phyloP scores from a whole-genome alignment of 257 asterid species.

The Nicotiana paniculata region DNA sequence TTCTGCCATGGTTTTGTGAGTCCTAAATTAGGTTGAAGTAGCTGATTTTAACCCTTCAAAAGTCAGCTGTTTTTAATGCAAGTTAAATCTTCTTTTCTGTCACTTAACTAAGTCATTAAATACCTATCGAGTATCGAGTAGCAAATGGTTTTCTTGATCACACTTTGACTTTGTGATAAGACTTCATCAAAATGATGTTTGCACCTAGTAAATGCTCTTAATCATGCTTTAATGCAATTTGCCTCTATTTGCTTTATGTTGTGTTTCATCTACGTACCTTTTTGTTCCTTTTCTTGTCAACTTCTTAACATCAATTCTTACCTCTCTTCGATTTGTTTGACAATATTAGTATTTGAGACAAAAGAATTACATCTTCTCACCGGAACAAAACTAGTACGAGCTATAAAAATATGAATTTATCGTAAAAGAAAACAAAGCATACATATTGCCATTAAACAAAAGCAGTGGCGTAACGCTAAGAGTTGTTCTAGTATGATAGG shows the following conservation, averaged over 20 bases:
- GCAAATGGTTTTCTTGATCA: background rate
- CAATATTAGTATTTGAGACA: background rate
- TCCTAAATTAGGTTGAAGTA: background rate
- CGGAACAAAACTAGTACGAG: background rate
- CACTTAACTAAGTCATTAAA: background rate
- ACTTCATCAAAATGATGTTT: slow-evolving; percentile 1
- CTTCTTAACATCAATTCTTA: background rate
- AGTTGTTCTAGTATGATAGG: too few species aligned
- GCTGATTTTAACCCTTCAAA: slow-evolving; percentile 1
- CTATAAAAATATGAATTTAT: background rate
- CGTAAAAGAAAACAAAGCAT: background rate
- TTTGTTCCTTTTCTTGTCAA: background rate
- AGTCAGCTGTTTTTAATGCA: slow-evolving; percentile 26
- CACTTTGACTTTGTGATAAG: slow-evolving; percentile 16
- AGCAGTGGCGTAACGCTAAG: too few species aligned
- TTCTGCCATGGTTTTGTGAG: background rate
- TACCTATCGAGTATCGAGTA: background rate
- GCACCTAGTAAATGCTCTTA: slow-evolving; percentile 5
- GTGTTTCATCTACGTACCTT: background rate
- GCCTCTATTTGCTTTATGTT: background rate
- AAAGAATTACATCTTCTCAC: background rate
- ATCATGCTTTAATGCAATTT: background rate
- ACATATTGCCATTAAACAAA: background rate
- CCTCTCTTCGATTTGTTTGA: background rate
- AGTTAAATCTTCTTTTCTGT: background rate